Evolutionary conservation across 257 asterid genomes (phyloP).

Genomic region (Capsicum chinense): DNA sequence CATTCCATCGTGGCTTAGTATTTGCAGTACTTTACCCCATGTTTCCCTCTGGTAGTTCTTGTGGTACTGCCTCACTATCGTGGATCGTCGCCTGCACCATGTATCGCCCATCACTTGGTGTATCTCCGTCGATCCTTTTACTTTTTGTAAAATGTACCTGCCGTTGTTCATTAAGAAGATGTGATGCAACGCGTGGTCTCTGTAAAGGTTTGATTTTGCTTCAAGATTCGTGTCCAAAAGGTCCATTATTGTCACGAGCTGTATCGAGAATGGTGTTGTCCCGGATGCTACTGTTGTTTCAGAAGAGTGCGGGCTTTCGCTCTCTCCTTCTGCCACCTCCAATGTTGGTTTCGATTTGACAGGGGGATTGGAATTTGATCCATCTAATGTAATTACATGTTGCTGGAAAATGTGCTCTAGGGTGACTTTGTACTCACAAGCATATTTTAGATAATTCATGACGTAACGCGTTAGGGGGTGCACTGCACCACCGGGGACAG

Average conservation of each 20-base stretch:
- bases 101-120: slow-evolving; percentile 75
- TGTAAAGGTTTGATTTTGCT: slow-evolving; percentile 62
- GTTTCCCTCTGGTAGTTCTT: slow-evolving; percentile 86
- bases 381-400: slow-evolving; percentile 38
- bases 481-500: slow-evolving; percentile 91
- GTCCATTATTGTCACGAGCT: slow-evolving; percentile 63
- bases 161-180: slow-evolving; percentile 90
- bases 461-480: slow-evolving; percentile 94
- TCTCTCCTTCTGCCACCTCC: slow-evolving; percentile 38
- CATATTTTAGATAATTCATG: slow-evolving; percentile 73
- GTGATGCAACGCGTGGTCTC: slow-evolving; percentile 58
- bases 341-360: background rate
- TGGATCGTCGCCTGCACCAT: slow-evolving; percentile 76
- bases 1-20: slow-evolving; percentile 68
- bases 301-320: slow-evolving; percentile 46
- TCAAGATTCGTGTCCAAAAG: slow-evolving; percentile 61
- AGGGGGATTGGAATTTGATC: background rate
- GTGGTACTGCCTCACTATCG: slow-evolving; percentile 77
- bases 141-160: slow-evolving; percentile 74
- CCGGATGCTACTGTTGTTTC: slow-evolving; percentile 34
- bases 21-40: slow-evolving; percentile 69
- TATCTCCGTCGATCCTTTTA: slow-evolving; percentile 68
- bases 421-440: slow-evolving; percentile 66
- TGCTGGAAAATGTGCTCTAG: slow-evolving; percentile 60
- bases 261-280: slow-evolving; percentile 56